A percentile compares a stretch with the other conserved stretches of the same genome.
Conservation (phyloP, 352 stramenopile genomes). For the Phytopythium kandeliae region DNA sequence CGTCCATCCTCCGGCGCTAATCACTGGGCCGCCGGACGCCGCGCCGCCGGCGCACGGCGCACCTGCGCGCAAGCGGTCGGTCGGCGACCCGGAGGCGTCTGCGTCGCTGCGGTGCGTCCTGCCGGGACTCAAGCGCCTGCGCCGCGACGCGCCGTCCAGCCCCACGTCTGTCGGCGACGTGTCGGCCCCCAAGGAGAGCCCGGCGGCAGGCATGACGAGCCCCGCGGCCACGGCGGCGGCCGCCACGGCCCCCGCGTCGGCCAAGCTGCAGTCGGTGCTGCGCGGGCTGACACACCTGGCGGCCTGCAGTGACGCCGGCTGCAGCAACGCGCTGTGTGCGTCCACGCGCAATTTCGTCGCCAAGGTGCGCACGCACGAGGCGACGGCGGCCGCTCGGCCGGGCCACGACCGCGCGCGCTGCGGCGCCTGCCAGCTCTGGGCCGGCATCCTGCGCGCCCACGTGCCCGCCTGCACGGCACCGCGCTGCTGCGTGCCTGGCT, state of each 20-base stretch:
- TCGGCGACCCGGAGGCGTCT: neutral
- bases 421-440: slow-evolving; percentile 60
- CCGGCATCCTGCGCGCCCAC: slow-evolving; percentile 31
- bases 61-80: neutral
- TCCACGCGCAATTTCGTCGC: slow-evolving; percentile 46
- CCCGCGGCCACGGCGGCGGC: slow-evolving; percentile 8
- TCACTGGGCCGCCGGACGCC: no score
- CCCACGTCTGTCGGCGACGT: slow-evolving; percentile 47
- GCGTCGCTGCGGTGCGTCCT: slow-evolving; percentile 14
- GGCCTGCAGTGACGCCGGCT: slow-evolving; percentile 23
- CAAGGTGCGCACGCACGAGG: slow-evolving; percentile 41
- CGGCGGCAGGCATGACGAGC: slow-evolving; percentile 12
- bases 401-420: slow-evolving; percentile 29
- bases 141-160: slow-evolving; percentile 24
- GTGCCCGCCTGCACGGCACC: slow-evolving; percentile 12
- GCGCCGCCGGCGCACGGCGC: no score
- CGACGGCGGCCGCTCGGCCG: slow-evolving; percentile 12
- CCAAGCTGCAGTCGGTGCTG: slow-evolving; percentile 55
- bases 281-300: slow-evolving; percentile 45
- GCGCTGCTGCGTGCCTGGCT: slow-evolving; percentile 38
- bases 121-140: slow-evolving; percentile 21
- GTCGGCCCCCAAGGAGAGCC: slow-evolving; percentile 3
- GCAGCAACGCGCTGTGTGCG: slow-evolving; percentile 42
- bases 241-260: slow-evolving; percentile 16
- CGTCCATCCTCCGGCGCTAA: no score